Percentiles rank a stretch among this genome's conserved stretches.
phyloP scores from a whole-genome alignment of 2,329 filamentous ascomycete genomes.

The Microdochium paspali region DNA sequence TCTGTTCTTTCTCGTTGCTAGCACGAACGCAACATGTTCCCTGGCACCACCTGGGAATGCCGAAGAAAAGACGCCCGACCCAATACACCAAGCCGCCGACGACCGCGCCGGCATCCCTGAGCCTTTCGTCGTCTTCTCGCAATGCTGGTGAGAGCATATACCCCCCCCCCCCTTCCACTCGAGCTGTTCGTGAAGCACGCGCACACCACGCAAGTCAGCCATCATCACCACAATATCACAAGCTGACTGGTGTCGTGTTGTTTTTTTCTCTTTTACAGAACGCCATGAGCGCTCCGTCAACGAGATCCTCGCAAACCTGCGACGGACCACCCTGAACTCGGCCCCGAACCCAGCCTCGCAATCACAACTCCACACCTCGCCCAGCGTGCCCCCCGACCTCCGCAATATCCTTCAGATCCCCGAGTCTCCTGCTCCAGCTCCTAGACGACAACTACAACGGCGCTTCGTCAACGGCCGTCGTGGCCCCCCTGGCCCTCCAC shows the following conservation, averaged over 20 bases:
- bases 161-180: slow-evolving; percentile 1
- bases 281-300: slow-evolving; percentile 41
- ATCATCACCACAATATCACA: no score
- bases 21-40: background rate
- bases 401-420: slow-evolving; percentile 50
- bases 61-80: slow-evolving; percentile 51
- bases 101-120: slow-evolving; percentile 40
- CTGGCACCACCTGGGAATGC: slow-evolving; percentile 30
- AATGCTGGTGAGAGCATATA: slow-evolving; percentile 12
- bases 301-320: slow-evolving; percentile 47
- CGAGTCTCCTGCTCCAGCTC: slow-evolving; percentile 42
- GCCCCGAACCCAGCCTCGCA: slow-evolving; percentile 14
- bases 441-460: slow-evolving; percentile 34
- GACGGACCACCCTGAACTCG: slow-evolving; percentile 31
- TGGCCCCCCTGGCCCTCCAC: slow-evolving; percentile 47
- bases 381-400: slow-evolving; percentile 50
- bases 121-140: slow-evolving; percentile 22
- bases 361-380: slow-evolving; percentile 20
- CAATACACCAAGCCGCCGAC: slow-evolving; percentile 50
- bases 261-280: slow-evolving; percentile 10
- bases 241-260: background rate
- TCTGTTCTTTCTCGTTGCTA: background rate
- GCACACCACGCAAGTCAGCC: no score
- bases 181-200: background rate
- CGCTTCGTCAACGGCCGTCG: slow-evolving; percentile 38